Conservation (phyloP, 352 stramenopile genomes). For the Aphanomyces stellatus region DNA sequence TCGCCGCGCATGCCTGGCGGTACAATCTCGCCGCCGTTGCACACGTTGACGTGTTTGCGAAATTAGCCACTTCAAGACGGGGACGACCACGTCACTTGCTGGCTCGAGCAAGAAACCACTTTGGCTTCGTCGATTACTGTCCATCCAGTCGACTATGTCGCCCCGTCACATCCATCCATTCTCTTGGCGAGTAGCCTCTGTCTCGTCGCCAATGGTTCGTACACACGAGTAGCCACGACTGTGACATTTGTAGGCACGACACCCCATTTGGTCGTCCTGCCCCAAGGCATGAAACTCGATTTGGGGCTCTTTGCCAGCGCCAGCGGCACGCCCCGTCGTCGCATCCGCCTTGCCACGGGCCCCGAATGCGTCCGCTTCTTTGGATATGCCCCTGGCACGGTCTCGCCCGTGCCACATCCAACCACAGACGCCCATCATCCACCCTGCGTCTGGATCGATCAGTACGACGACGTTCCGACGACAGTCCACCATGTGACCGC, state of each 20-base stretch:
- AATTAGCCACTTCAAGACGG: too few species aligned
- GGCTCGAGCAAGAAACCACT: too few species aligned
- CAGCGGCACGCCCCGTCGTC: neutral
- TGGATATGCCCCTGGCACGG: neutral
- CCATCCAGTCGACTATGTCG: too few species aligned
- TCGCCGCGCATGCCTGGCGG: too few species aligned
- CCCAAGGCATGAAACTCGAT: neutral
- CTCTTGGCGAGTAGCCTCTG: too few species aligned
- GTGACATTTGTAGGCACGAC: neutral
- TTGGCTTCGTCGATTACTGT: neutral
- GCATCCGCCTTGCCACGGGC: neutral
- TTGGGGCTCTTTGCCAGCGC: neutral
- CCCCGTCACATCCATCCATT: too few species aligned
- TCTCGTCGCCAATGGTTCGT: too few species aligned
- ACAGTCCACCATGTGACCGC: neutral
- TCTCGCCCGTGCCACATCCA: too few species aligned
- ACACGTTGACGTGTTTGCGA: too few species aligned
- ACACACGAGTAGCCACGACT: too few species aligned
- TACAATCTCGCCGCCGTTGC: too few species aligned
- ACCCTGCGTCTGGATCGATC: neutral
- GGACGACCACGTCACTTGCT: too few species aligned
- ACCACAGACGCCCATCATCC: neutral
- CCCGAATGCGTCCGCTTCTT: conserved; percentile 1
- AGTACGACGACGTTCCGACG: neutral
- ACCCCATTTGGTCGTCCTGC: neutral